Conservation (phyloP, 1,139 yeast genomes). For the Pichia sp. region DNA sequence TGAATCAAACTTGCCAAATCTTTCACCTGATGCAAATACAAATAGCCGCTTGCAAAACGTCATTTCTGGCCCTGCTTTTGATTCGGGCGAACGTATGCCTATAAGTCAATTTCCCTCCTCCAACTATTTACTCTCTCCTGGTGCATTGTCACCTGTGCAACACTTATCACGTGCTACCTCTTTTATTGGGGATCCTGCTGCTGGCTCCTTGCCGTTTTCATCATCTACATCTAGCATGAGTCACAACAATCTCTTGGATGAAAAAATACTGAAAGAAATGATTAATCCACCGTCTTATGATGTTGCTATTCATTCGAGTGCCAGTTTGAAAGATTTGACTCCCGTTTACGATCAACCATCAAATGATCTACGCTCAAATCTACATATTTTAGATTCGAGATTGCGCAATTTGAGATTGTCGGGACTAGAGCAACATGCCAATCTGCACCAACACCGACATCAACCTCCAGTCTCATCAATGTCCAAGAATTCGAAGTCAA, state of each 20-base stretch:
- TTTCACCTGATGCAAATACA: not conserved
- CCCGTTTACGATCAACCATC: slow-evolving; percentile 60
- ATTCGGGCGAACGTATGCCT: slow-evolving; percentile 25
- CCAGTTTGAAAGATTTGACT: slow-evolving; percentile 47
- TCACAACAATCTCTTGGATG: slow-evolving; percentile 6
- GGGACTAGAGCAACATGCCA: slow-evolving; percentile 6
- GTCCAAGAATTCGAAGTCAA: slow-evolving; percentile 6
- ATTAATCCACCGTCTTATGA: slow-evolving; percentile 60
- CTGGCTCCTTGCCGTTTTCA: not conserved
- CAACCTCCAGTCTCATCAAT: not conserved
- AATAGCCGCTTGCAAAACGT: slow-evolving; percentile 8
- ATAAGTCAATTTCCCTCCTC: slow-evolving; percentile 14
- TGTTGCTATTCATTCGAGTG: slow-evolving; percentile 59
- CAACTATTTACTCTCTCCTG: slow-evolving; percentile 30
- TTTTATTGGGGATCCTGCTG: slow-evolving; percentile 18
- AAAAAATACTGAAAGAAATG: slow-evolving; percentile 36
- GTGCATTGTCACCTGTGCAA: slow-evolving; percentile 48
- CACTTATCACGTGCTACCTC: slow-evolving; percentile 62
- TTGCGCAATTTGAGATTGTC: slow-evolving; percentile 24
- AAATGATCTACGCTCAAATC: slow-evolving; percentile 34
- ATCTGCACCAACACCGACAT: not conserved
- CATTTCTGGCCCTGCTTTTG: slow-evolving; percentile 31
- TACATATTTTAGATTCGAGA: slow-evolving; percentile 31
- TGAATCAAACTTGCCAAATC: not conserved
- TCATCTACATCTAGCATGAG: not conserved